A percentile compares a stretch with the other conserved stretches of the same genome.
Conservation (phyloP, 2,329 filamentous ascomycete genomes). For the Cladosporium sp. region DNA sequence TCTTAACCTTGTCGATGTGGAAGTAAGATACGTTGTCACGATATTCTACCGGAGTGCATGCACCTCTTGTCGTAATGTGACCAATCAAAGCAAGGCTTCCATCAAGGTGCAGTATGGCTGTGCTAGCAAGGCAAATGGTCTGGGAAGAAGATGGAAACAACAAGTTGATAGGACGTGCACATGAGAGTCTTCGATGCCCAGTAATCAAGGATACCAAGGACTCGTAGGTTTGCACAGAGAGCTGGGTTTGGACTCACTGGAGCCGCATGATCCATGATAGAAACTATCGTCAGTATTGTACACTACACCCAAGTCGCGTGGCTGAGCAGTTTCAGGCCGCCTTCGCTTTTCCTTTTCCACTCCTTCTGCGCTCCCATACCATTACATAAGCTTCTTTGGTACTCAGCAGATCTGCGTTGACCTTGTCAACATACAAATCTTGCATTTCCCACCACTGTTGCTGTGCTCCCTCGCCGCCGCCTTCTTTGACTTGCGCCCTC, state of each 20-base stretch:
- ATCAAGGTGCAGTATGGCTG: background rate
- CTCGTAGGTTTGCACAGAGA: background rate
- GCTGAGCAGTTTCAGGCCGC: background rate
- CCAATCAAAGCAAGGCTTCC: background rate
- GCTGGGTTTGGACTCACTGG: background rate
- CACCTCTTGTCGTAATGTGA: background rate
- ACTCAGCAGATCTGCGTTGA: slow-evolving; percentile 85
- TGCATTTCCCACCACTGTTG: slow-evolving; percentile 92
- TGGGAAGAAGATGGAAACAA: background rate
- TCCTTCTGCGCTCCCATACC: slow-evolving; percentile 83
- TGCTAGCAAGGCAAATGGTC: background rate
- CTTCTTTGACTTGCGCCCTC: slow-evolving; percentile 87
- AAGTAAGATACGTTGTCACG: background rate
- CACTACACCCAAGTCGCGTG: background rate
- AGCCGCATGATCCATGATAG: background rate
- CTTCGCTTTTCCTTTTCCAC: slow-evolving; percentile 19
- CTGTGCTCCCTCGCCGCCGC: slow-evolving; percentile 53
- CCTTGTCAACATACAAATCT: slow-evolving; percentile 88
- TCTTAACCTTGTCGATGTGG: background rate
- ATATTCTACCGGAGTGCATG: background rate
- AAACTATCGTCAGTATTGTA: background rate
- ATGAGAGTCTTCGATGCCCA: background rate
- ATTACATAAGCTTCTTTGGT: slow-evolving; percentile 94
- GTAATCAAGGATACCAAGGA: background rate
- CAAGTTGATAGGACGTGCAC: background rate